Evolutionary conservation across 106 monocot genomes (phyloP).

Genomic region (Cymbidium sinense): DNA sequence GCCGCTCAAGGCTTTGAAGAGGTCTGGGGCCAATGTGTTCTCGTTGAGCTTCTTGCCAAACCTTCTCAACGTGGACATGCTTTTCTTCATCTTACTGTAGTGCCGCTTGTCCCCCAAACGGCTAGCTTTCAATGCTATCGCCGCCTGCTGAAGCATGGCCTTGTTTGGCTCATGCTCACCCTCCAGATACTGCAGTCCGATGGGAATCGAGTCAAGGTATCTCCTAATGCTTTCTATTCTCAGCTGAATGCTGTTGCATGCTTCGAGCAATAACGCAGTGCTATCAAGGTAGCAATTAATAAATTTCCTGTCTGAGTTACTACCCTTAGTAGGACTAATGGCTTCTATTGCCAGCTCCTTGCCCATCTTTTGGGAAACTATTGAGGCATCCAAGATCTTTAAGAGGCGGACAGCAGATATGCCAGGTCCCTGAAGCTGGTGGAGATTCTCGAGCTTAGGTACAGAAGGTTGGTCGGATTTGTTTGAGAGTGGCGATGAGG

Average conservation of each 20-base stretch:
- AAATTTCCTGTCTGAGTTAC: background rate
- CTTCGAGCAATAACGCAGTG: background rate
- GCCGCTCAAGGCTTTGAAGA: background rate
- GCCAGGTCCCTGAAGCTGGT: background rate
- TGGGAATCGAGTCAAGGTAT: background rate
- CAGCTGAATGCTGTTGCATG: background rate
- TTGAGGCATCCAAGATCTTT: background rate
- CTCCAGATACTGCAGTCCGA: background rate
- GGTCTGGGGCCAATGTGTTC: background rate
- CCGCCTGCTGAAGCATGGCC: background rate
- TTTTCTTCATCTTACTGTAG: background rate
- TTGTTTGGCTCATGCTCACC: background rate
- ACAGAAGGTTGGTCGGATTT: background rate
- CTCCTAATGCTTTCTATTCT: background rate
- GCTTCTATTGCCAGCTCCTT: background rate
- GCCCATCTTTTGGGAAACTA: background rate
- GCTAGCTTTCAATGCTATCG: background rate
- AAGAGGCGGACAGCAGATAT: background rate
- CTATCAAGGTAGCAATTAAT: background rate
- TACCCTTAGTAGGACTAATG: background rate
- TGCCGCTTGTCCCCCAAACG: background rate
- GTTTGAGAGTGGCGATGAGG: background rate
- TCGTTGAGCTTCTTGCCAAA: background rate
- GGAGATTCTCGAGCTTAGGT: background rate
- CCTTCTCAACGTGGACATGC: background rate